Conservation (phyloP, 805 yeast species). For the Grigorovia transvaalensis region DNA sequence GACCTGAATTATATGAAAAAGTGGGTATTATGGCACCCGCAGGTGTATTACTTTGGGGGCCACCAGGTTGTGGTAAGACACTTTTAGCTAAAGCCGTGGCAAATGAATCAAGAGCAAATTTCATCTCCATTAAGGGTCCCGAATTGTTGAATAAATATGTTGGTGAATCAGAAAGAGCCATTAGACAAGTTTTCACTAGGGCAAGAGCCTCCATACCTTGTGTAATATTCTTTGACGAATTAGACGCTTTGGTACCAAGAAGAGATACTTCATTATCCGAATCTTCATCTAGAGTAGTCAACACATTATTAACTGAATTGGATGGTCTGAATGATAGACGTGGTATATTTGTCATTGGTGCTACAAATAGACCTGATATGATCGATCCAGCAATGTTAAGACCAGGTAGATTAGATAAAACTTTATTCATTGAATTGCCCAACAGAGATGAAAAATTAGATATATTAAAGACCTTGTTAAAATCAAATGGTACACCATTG, state of each 20-base stretch:
- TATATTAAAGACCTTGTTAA: constrained; percentile 67
- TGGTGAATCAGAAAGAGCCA: constrained; percentile 92
- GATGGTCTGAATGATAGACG: constrained; percentile 90
- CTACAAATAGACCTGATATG: constrained; percentile 96
- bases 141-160: constrained; percentile 89
- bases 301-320: constrained; percentile 84
- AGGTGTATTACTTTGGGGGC: constrained; percentile 97
- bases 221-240: constrained; percentile 88
- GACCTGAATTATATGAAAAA: constrained; percentile 78
- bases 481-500: constrained; percentile 67
- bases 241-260: constrained; percentile 92
- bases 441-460: constrained; percentile 67
- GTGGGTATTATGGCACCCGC: constrained; percentile 96
- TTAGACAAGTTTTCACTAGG: constrained; percentile 83
- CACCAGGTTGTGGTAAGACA: constrained; percentile 99
- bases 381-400: constrained; percentile 97
- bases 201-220: constrained; percentile 93
- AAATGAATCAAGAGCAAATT: constrained; percentile 91
- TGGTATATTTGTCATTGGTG: constrained; percentile 92
- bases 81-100: constrained; percentile 95
- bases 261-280: constrained; percentile 85
- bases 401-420: constrained; percentile 92
- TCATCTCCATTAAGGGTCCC: constrained; percentile 93
- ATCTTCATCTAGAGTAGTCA: constrained; percentile 86
- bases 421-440: constrained; percentile 85